Base-by-base conservation (phyloP, 2,329 filamentous ascomycete species). In the Aspergillus ustus region DNA sequence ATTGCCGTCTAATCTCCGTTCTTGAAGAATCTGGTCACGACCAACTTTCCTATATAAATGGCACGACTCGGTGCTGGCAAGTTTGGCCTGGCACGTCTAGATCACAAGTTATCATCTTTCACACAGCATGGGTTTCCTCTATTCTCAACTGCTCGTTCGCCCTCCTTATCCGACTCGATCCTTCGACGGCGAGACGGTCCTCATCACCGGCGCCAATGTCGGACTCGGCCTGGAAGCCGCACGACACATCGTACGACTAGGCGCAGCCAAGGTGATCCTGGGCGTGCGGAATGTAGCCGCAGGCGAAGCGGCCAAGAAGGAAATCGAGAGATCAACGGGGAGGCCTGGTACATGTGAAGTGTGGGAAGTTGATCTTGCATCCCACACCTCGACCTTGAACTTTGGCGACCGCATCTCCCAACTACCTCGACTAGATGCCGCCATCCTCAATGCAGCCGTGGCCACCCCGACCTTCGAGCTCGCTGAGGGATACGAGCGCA, bases 181-280 rank as follows among this genome's bases (percentile, higher is more conserved):
- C 20, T 57, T 25, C n/a, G 29, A 45, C 31, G 22, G 48, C 45
- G 34, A 57, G 19, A 57, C 55, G 3, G 17, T 57, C 45, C 75
- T 79, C 37, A 66, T 78, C n/a, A 80, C 77, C 0, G 77, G 77
- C 29, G 59, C 67, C 37, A 79, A 79, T 57, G 69, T 67, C 4
- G 78, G 77, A 3, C 68, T 77, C 4, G 78, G 78, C 8, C 67
- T 73, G 50, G 77, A 80, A 68, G 74, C 75, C 43, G 71, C 73
- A 13, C 70, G 71, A 2, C 75, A 79, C 60, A 68, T 78, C 51
- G 66, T 69, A 29, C 69, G 71, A 6, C 72, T 79, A 4, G 66
- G 69, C 20, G 71, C 70, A 28, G 50, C 62, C 7, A 74, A 72
- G 61, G 62, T 80, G 40, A 77, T 80, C 61, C 66, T 80, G 11